phyloP scores from a whole-genome alignment of 73 alveolate genomes.

The Tetrahymena elliotti region DNA sequence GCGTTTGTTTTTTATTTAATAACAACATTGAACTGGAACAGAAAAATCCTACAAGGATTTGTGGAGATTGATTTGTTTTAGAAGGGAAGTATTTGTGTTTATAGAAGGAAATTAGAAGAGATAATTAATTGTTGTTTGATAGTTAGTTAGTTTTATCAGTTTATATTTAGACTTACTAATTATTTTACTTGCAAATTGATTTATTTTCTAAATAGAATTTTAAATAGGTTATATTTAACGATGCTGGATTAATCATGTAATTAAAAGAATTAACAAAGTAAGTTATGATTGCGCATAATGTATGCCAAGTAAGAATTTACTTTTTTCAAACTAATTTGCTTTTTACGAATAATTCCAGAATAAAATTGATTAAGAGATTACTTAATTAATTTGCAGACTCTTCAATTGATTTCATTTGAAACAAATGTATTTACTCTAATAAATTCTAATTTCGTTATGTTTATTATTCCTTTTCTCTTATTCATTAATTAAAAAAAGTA shows the following conservation, averaged over 20 bases:
- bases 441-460: not conserved
- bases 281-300: not conserved
- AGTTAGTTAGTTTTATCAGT: not conserved
- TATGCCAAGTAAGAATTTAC: not conserved
- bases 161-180: not conserved
- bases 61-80: no score
- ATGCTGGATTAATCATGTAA: not conserved
- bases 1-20: no score
- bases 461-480: not conserved
- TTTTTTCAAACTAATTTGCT: not conserved
- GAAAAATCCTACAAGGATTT: not conserved
- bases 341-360: not conserved
- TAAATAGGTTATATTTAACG: not conserved
- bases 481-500: not conserved
- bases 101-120: not conserved
- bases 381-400: not conserved
- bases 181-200: not conserved
- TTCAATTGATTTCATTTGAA: not conserved
- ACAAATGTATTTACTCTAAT: not conserved
- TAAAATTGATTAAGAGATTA: not conserved
- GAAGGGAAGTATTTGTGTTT: not conserved
- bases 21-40: no score
- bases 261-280: not conserved
- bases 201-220: not conserved
- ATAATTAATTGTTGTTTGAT: no score